Evolutionary conservation across 192 early-diverging fungal species (phyloP).

Genomic region (Linnemannia schmuckeri): DNA sequence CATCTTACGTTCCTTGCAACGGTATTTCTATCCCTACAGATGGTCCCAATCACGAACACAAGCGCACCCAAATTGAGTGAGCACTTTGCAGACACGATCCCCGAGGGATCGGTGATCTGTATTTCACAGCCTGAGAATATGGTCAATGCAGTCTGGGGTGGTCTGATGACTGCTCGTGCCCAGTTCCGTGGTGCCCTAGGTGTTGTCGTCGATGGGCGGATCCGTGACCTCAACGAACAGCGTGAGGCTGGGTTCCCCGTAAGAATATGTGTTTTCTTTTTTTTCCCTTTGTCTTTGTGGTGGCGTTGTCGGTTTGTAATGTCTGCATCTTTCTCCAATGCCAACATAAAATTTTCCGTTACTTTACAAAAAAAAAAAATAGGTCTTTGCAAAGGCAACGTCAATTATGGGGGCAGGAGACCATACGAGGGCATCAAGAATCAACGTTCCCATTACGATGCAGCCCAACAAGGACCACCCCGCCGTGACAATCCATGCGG

Average conservation of each 20-base stretch:
- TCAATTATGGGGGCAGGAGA: conserved; percentile 63
- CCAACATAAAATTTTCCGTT: background rate
- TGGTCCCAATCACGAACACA: conserved; percentile 59
- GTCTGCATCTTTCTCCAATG: background rate
- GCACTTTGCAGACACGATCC: conserved; percentile 63
- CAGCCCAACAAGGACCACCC: conserved; percentile 55
- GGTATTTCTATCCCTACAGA: conserved; percentile 21
- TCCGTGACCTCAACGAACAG: conserved; percentile 69
- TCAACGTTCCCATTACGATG: conserved; percentile 63
- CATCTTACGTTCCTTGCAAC: too few relatives aligned
- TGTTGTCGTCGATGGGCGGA: conserved; percentile 66
- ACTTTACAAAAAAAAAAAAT: background rate
- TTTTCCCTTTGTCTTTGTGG: background rate
- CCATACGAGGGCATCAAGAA: conserved; percentile 60
- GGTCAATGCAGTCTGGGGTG: conserved; percentile 72
- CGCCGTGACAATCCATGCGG: conserved; percentile 61
- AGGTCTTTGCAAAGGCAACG: conserved; percentile 68
- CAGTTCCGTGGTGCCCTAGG: conserved; percentile 60
- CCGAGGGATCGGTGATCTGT: conserved; percentile 62
- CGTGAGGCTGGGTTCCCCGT: conserved; percentile 64
- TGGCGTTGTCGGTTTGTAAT: background rate
- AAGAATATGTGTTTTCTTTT: background rate
- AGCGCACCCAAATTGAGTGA: conserved; percentile 55
- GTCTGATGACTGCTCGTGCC: conserved; percentile 69
- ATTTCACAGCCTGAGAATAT: conserved; percentile 66